These are phyloP conservation scores for Ampelocalamus luodianensis DNA, from an alignment of 176 grass and related monocot genomes.

Conservation along the genomic window DNA sequence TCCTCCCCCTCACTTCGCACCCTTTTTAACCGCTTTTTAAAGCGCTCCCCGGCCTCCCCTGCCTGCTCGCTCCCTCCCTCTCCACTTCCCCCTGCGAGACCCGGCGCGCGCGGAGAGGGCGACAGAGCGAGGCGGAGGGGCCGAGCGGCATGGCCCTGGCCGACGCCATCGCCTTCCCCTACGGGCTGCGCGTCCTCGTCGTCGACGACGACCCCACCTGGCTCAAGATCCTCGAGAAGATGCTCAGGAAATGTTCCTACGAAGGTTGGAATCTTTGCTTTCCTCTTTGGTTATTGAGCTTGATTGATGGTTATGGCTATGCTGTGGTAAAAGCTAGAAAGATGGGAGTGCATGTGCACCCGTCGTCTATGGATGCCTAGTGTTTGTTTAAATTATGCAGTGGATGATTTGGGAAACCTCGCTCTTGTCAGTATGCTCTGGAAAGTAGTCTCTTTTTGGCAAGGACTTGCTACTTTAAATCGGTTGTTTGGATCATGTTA, in stretches of 20 bases:
- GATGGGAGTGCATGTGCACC: neutral
- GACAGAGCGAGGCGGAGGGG: neutral
- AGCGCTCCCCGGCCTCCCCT: slow-evolving; percentile 23
- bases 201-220: slow-evolving; percentile 98
- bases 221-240: slow-evolving; percentile 99
- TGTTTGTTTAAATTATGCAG: slow-evolving; percentile 44
- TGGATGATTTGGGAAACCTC: neutral
- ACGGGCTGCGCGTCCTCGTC: slow-evolving; percentile 93
- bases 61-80: slow-evolving; percentile 39
- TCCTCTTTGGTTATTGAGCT: slow-evolving; percentile 26
- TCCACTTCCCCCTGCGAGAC: slow-evolving; percentile 9
- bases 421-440: neutral
- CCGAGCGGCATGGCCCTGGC: slow-evolving; percentile 50
- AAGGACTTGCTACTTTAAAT: neutral
- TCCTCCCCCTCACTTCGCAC: slow-evolving; percentile 47
- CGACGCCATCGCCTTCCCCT: slow-evolving; percentile 76
- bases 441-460: slow-evolving; percentile 23
- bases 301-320: slow-evolving; percentile 17
- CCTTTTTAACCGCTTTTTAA: slow-evolving; percentile 63
- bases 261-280: slow-evolving; percentile 78
- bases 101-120: slow-evolving; percentile 24
- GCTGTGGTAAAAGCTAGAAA: neutral
- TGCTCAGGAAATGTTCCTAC: slow-evolving; percentile 98
- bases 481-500: neutral
- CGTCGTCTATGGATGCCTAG: neutral